Conservation (phyloP, 495 filamentous ascomycete genomes). For the Aspergillus nidulans region DNA sequence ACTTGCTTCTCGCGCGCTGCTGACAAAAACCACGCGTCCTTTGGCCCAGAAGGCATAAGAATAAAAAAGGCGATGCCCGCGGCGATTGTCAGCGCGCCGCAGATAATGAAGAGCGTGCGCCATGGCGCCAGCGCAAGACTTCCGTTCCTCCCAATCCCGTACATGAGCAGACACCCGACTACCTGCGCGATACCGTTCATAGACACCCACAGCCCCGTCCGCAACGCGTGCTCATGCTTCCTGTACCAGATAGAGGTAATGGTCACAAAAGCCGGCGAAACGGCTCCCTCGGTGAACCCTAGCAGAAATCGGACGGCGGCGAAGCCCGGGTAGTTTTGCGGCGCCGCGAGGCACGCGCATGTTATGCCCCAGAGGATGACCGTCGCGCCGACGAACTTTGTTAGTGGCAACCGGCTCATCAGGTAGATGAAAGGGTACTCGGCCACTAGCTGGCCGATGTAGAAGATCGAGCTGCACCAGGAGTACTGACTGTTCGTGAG, state of each 20-base stretch:
- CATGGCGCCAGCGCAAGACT: constrained; percentile 34
- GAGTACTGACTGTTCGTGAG: constrained; percentile 48
- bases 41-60: constrained; percentile 54
- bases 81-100: constrained; percentile 48
- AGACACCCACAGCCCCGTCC: constrained; percentile 44
- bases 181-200: constrained; percentile 54
- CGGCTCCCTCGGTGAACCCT: constrained; percentile 49
- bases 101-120: constrained; percentile 43
- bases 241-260: constrained; percentile 39
- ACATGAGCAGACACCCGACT: constrained; percentile 50
- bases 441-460: constrained; percentile 47
- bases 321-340: constrained; percentile 41
- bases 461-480: constrained; percentile 42
- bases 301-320: constrained; percentile 46
- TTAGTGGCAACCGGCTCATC: constrained; percentile 28
- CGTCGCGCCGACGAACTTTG: constrained; percentile 27
- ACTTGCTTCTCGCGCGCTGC: constrained; percentile 46
- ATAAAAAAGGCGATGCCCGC: constrained; percentile 50
- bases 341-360: constrained; percentile 47
- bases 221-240: constrained; percentile 42
- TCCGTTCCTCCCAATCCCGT: constrained; percentile 47
- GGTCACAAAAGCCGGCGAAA: constrained; percentile 23
- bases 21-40: constrained; percentile 55
- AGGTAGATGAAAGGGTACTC: neutral
- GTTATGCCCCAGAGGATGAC: constrained; percentile 40